A percentile compares a stretch with the other conserved stretches of the same genome.
Evolutionary conservation across 192 early-diverging fungal species (phyloP).

Genomic region (Coemansia asiatica): DNA sequence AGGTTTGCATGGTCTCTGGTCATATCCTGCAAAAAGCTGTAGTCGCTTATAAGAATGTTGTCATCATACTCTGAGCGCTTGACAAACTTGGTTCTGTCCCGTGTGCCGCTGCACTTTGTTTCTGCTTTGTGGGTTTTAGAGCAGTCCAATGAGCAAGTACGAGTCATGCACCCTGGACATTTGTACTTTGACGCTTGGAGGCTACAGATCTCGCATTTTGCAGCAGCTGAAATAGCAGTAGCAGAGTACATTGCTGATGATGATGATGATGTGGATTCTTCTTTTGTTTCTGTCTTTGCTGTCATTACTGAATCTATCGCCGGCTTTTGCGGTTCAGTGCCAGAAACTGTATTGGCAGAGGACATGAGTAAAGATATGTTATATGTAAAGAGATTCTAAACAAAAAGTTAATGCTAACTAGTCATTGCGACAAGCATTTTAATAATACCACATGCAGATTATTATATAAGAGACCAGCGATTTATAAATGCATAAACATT

Average conservation of each 20-base stretch:
- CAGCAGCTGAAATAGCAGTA: no score
- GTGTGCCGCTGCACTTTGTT: slow-evolving; percentile 62
- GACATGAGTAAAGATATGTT: no score
- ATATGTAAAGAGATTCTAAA: no score
- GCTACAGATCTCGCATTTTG: slow-evolving; percentile 54
- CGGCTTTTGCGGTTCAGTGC: no score
- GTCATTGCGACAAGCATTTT: no score
- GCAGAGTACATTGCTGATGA: not conserved
- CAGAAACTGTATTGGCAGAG: no score
- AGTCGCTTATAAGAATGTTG: slow-evolving; percentile 72
- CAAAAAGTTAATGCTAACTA: no score
- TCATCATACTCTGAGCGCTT: slow-evolving; percentile 61
- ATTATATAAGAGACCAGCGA: no score
- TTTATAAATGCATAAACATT: no score
- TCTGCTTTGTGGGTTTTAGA: slow-evolving; percentile 65
- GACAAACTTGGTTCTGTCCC: slow-evolving; percentile 65
- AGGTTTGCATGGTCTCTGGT: slow-evolving; percentile 48
- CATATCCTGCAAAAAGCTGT: slow-evolving; percentile 68
- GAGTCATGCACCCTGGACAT: slow-evolving; percentile 65
- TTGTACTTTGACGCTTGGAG: slow-evolving; percentile 59
- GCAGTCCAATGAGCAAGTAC: slow-evolving; percentile 67
- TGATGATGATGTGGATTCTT: not conserved
- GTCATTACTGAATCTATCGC: no score
- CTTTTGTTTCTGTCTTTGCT: no score
- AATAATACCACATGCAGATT: no score